These are phyloP conservation scores for Coleophoma crateriformis DNA, from an alignment of 2,329 filamentous ascomycete species.

Conservation along the genomic window DNA sequence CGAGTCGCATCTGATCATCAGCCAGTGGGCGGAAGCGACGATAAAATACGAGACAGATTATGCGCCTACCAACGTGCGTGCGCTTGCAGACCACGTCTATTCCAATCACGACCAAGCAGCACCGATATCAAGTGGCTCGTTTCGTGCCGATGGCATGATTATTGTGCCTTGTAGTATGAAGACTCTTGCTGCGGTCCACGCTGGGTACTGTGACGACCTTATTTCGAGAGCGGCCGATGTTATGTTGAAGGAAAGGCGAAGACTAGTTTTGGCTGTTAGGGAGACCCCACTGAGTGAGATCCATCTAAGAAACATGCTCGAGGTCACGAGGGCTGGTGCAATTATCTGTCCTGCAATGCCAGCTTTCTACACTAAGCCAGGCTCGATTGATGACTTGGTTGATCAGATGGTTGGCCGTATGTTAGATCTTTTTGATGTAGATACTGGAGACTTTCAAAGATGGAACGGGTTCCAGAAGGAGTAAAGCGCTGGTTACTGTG, in stretches of 20 bases:
- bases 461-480: constrained; percentile 26
- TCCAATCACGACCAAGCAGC: constrained; percentile 38
- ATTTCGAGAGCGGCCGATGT: constrained; percentile 39
- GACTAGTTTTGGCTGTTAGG: constrained; percentile 32
- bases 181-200: constrained; percentile 35
- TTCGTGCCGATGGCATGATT: constrained; percentile 36
- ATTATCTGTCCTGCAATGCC: constrained; percentile 39
- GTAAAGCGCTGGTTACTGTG: background rate
- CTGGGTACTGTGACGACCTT: constrained; percentile 37
- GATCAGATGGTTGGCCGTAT: constrained; percentile 41
- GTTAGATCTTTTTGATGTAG: constrained; percentile 37
- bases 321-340: constrained; percentile 29
- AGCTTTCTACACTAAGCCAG: constrained; percentile 36
- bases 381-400: constrained; percentile 33
- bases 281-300: constrained; percentile 32
- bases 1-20: constrained; percentile 42
- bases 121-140: constrained; percentile 29
- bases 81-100: constrained; percentile 33
- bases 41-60: constrained; percentile 41
- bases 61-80: constrained; percentile 28
- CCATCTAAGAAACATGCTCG: constrained; percentile 38
- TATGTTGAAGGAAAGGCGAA: constrained; percentile 35
- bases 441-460: constrained; percentile 33
- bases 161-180: constrained; percentile 42
- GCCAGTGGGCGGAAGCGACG: constrained; percentile 42